Base-by-base conservation (phyloP, 495 filamentous ascomycete genomes). In the Neurospora sp. region DNA sequence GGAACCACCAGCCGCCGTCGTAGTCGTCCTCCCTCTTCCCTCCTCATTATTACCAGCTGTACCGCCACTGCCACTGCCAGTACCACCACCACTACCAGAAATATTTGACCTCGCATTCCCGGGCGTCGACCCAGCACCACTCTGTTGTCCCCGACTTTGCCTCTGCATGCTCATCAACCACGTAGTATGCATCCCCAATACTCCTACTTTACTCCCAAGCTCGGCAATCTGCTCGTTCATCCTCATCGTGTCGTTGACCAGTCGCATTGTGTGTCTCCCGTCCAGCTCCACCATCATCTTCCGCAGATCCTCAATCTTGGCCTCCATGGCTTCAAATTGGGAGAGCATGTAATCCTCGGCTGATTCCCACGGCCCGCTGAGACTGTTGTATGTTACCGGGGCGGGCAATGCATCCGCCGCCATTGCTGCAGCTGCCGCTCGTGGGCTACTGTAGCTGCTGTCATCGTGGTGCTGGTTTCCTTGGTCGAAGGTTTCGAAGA, bases 161-260 rank as follows among this genome's bases (percentile, higher is more conserved):
- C 79, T 74, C 71, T 78, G 76, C 27, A 77, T 71, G 42, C 83
- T 86, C 84, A 88, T 83, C 71, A 88, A 78, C 86, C 86, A 89
- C 31, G 83, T 81, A 16, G 87, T 85, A 72, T 89, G 86, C 86
- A 88, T 87, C 42, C 83, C 82, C 14, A 87, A 78, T 12, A 86
- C 83, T 10, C 84, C 83, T 46, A 87, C 80, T n/a, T 80, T 85
- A 76, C 82, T 87, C 41, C 81, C 80, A 39, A 89, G 79, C 72
- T 89, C 86, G n/a, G 81, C 80, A 2, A 89, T 79, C 72, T 88
- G 85, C 40, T 88, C 84, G 70, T 85, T 85, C 72, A 88, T 80
- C 11, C 82, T 82, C 38, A 86, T 78, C 8, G 82, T 82, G 72
- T 87, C 85, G 75, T 87, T 87, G 74, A 86, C 82, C 23, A 84